phyloP scores from a whole-genome alignment of 768 basidiomycete genomes.

The Leucocoprinus birnbaumii region DNA sequence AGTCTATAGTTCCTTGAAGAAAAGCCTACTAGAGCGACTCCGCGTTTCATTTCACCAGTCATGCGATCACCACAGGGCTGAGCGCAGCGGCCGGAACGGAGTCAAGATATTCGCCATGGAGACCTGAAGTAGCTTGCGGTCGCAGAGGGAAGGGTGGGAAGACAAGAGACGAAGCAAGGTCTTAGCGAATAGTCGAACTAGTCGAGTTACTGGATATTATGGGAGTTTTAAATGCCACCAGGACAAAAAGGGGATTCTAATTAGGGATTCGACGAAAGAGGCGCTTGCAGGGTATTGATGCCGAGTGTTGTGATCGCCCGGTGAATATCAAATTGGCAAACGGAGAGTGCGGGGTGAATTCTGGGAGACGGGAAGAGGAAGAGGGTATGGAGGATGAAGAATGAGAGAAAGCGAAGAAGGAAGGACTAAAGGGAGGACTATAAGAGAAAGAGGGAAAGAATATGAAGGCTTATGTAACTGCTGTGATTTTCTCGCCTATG shows the following conservation, averaged over 20 bases:
- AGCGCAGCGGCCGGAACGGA: not conserved
- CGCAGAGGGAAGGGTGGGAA: too few relatives aligned
- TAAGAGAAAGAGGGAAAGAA: not conserved
- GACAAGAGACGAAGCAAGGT: too few relatives aligned
- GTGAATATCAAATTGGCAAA: not conserved
- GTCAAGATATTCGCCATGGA: not conserved
- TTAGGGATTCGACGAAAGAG: not conserved
- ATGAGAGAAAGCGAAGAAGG: not conserved
- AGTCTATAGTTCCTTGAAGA: too few relatives aligned
- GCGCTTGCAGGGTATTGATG: not conserved
- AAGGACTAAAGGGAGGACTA: not conserved
- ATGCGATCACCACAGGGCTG: too few relatives aligned
- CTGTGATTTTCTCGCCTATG: slow-evolving; percentile 21
- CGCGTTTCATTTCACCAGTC: too few relatives aligned
- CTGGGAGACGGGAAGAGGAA: too few relatives aligned
- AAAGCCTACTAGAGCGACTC: too few relatives aligned
- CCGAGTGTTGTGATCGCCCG: not conserved
- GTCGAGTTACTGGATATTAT: too few relatives aligned
- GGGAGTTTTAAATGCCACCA: too few relatives aligned
- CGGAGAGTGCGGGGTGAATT: too few relatives aligned
- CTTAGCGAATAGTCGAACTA: too few relatives aligned
- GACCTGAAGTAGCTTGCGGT: not conserved
- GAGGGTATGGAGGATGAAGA: not conserved
- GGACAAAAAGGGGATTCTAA: not conserved
- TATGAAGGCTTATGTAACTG: slow-evolving; percentile 25